Percentiles rank a stretch among this genome's conserved stretches.
Evolutionary conservation across 1,284 basidiomycete species (phyloP).

Genomic region (Naganishia sp.): DNA sequence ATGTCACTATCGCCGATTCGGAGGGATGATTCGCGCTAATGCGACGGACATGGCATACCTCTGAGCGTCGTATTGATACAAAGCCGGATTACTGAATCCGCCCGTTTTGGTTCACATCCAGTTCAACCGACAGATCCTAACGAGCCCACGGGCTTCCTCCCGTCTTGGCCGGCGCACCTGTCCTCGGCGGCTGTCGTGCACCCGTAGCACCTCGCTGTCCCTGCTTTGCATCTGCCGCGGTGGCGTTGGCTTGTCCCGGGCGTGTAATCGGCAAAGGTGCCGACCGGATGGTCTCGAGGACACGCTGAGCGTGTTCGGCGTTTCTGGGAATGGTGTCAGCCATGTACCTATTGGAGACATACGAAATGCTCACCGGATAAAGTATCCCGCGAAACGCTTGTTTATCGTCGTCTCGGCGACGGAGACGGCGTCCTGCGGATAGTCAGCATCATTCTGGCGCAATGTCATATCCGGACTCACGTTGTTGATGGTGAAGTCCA

Average conservation of each 20-base stretch:
- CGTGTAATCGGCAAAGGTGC: slow-evolving; percentile 63
- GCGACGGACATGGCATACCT: neutral
- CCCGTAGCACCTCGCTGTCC: neutral
- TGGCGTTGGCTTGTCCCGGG: slow-evolving; percentile 18
- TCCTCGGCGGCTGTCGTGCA: slow-evolving; percentile 9
- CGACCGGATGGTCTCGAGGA: slow-evolving; percentile 72
- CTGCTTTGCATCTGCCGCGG: slow-evolving; percentile 8
- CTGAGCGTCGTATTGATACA: neutral
- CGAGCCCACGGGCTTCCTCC: slow-evolving; percentile 23
- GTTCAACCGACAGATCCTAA: neutral
- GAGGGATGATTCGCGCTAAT: too few relatives aligned
- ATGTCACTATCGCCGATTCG: too few relatives aligned
- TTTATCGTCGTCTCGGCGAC: slow-evolving; percentile 92
- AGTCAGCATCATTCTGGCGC: neutral
- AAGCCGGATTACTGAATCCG: neutral
- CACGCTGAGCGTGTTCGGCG: slow-evolving; percentile 82
- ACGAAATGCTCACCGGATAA: slow-evolving; percentile 64
- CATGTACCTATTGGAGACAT: neutral
- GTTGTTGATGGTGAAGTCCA: slow-evolving; percentile 93
- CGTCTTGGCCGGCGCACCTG: slow-evolving; percentile 9
- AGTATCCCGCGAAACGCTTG: slow-evolving; percentile 91
- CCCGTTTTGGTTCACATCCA: slow-evolving; percentile 2
- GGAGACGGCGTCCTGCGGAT: slow-evolving; percentile 81
- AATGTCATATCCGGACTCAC: slow-evolving; percentile 56
- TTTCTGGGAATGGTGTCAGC: slow-evolving; percentile 54